These are phyloP conservation scores for Phytophthora gonapodyides DNA, from an alignment of 352 stramenopile genomes.

Conservation along the genomic window DNA sequence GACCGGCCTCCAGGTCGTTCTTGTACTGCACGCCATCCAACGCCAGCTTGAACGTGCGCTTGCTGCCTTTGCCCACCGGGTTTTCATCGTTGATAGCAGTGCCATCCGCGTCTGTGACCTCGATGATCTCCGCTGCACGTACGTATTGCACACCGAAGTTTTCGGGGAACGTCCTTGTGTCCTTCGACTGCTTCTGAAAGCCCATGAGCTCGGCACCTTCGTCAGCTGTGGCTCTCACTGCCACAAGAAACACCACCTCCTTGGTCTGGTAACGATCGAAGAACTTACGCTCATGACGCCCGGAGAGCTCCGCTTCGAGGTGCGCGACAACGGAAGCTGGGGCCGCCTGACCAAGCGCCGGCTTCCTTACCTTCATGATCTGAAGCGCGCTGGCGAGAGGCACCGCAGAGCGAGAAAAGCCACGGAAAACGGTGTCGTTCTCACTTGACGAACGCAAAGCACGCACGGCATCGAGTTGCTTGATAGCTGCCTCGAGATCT, in stretches of 20 bases:
- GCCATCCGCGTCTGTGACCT: conserved; percentile 81
- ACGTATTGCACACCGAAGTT: conserved; percentile 89
- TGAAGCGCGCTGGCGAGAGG: conserved; percentile 44
- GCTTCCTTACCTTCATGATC: conserved; percentile 89
- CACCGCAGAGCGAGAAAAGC: conserved; percentile 49
- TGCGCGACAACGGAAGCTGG: conserved; percentile 87
- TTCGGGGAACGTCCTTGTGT: conserved; percentile 74
- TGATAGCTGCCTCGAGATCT: conserved; percentile 90
- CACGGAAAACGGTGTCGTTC: conserved; percentile 64
- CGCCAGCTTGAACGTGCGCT: conserved; percentile 88
- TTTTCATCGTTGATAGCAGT: conserved; percentile 52
- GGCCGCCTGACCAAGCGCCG: conserved; percentile 86
- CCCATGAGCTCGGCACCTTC: conserved; percentile 73
- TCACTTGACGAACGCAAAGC: conserved; percentile 43
- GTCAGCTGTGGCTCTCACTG: conserved; percentile 65
- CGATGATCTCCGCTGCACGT: conserved; percentile 81
- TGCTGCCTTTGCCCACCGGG: conserved; percentile 54
- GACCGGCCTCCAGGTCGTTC: conserved; percentile 74
- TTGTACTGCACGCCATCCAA: conserved; percentile 96
- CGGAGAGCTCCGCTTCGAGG: conserved; percentile 86
- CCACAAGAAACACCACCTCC: conserved; percentile 96
- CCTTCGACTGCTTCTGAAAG: conserved; percentile 34
- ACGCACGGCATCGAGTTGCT: conserved; percentile 58
- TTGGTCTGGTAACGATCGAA: conserved; percentile 93
- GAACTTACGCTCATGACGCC: conserved; percentile 40